phyloP scores from a whole-genome alignment of 2,329 filamentous ascomycete species.

The Rutstroemia sp. region DNA sequence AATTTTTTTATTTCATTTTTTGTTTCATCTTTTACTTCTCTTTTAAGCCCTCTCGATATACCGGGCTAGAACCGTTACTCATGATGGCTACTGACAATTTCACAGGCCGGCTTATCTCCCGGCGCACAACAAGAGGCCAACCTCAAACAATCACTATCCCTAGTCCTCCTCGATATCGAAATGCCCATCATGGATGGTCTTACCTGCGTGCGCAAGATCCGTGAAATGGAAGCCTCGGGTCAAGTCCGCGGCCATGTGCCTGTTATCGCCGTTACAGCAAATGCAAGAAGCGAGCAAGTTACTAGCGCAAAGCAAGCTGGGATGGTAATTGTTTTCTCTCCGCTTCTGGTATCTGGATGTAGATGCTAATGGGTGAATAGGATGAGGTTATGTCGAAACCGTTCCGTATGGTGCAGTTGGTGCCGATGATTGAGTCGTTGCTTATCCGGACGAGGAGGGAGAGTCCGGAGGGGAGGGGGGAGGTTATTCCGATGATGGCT shows the following conservation, averaged over 20 bases:
- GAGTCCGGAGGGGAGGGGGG: too few species aligned
- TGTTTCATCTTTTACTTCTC: too few species aligned
- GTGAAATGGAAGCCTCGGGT: conserved; percentile 58
- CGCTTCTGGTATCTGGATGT: too few species aligned
- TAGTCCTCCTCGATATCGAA: conserved; percentile 73
- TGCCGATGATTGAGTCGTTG: conserved; percentile 56
- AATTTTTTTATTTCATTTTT: too few species aligned
- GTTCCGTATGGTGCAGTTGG: conserved; percentile 63
- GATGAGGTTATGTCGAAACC: conserved; percentile 75
- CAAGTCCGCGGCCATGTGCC: conserved; percentile 58
- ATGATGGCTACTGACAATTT: too few species aligned
- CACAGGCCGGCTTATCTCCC: too few species aligned
- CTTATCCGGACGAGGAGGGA: background rate
- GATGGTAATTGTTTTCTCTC: too few species aligned
- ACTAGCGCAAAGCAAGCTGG: conserved; percentile 62
- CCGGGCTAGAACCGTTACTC: too few species aligned
- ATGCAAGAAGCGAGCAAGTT: conserved; percentile 68
- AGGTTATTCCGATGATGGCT: too few species aligned
- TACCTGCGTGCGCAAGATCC: conserved; percentile 62
- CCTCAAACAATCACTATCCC: conserved; percentile 41
- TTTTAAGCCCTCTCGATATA: background rate
- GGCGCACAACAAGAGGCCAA: conserved; percentile 14
- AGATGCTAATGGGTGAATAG: conserved; percentile 31
- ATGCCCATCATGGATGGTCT: conserved; percentile 82
- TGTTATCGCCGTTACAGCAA: conserved; percentile 77